Evolutionary conservation across 2,329 filamentous ascomycete genomes (phyloP), one percentile per base, ranked within the genome.

Genomic region (Verticillium isaacii): DNA sequence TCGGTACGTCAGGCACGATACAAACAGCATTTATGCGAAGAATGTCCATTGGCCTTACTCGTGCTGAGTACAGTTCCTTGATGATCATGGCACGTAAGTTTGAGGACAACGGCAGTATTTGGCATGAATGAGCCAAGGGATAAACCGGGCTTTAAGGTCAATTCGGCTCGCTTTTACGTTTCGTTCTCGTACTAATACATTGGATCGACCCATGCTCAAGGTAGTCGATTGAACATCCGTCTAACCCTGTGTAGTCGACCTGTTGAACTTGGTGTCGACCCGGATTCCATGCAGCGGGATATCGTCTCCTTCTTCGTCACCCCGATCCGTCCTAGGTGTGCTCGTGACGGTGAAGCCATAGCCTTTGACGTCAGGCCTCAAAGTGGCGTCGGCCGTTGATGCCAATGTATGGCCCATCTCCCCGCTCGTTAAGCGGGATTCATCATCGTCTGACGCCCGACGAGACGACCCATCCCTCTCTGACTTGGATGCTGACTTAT

Each of bases 241-340:
- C 45, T 45, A 52, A 14, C 9, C 45, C 19, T 52, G 45, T 2
- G 45, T 57, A 17, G 55, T 34, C 11, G 71, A 71, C 25, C 69
- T 73, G 32, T 70, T 68, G 60, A 79, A 74, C 11, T 75, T 73
- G 15, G 57, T 77, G 2, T 76, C 68, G 2, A 78, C 74, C n/a
- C 72, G 64, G 11, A 79, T 79, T 1, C 73, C 71, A 41, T 76
- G 72, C 41, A 78, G 61, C 1, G 75, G 75, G 32, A 78, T 72
- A 23, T 77, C 75, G 29, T 78, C 74, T 1, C 70, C 73, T 59
- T 69, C 71, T 15, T 68, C 64, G 32, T 71, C 69, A 1, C 68
- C 68, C 5, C 65, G 65, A 5, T 71, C 68, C 2, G 59, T 62
- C n/a, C 64, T 68, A 1, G 71, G 69, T 57, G 69, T 73, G 7